Evolutionary conservation across 345 rosid genomes (phyloP), one percentile per base, ranked within the genome.

Genomic region (Arabidopsis suecica): DNA sequence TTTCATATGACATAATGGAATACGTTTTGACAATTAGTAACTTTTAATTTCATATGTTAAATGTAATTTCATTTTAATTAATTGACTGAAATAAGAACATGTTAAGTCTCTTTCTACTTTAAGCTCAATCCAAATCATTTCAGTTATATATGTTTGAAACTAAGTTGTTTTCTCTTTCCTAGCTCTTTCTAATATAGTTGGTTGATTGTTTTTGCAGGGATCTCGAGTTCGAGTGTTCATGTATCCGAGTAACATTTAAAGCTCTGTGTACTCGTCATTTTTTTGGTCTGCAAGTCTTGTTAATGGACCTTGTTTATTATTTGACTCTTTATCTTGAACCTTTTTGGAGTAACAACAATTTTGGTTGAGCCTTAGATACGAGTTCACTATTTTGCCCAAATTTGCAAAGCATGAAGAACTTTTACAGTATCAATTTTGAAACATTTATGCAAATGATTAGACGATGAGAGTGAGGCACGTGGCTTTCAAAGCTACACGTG

Each of bases 201-300:
- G 34, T 18, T 60, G 25, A 32, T 68, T 51, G 64, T 76, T 60
- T 61, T 45, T n/a, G 53, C 86, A 91, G 97, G 97, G 93, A 72
- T 79, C 84, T 55, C 79, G 83, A 44, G 96, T 91, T 14, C 83
- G 97, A 67, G 97, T 91, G 50, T 89, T 91, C 75, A 87, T 91
- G 97, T 91, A 89, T 61, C 97, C 95, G 70, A 89, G 97, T 81
- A 91, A 89, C 45, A 91, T 89, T 20, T 91, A 64, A 86, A 89
- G 88, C 53, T 3, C 12, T 42, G 56, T 72, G 53, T 28, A 20
- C 64, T 33, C 48, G 30, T 51, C 33, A 65, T 10, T 3, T 47
- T n/a, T 65, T 34, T 65, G 5, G 41, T 45, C 45, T 36, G 20
- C 65, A 56, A 56, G 32, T 23, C 40, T n/a, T 25, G 13, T 58